Evolutionary conservation across 2,329 filamentous ascomycete species (phyloP), one percentile per base, ranked within the genome.

Genomic region (Phaeoacremonium minimum): DNA sequence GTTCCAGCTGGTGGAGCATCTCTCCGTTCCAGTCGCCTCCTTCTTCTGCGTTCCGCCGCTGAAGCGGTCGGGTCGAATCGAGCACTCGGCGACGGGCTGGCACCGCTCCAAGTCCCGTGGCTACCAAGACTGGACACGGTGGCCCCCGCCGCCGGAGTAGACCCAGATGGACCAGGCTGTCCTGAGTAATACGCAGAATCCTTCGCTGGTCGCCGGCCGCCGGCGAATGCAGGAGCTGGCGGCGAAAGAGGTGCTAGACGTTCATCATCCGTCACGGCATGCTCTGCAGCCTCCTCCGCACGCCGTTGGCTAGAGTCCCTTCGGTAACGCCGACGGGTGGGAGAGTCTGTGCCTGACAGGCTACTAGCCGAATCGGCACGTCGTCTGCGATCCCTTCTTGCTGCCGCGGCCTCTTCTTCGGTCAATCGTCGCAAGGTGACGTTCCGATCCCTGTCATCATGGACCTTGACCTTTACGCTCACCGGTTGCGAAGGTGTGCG

Each of bases 141-240:
- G 20, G 57, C 57, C 4, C 57, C 60, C 1, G 61, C 61, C 13
- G 58, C 53, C 2, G 65, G 60, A 7, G 52, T 49, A 18, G 46
- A 44, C 2, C 63, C 66, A n/a, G 66, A 61, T 13, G 65, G 64
- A 4, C 65, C 62, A 3, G 67, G 59, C 41, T 62, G 59, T 6
- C 73, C 74, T 4, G 75, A 77, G 49, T 78, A 81, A 48, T 82
- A 81, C 7, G 75, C 74, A 30, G 75, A 78, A 49, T 83, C 78
- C 48, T 80, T 82, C 3, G 58, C 55, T 9, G 57, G 62, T 48
- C 67, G 66, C 40, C 64, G 61, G 1, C 67, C 67, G 29, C 65
- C 69, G 5, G 75, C 73, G 49, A 76, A 79, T 6, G 73, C 64
- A 8, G 78, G 74, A 38, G 73, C 69, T 0, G 78, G 77, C 3